Conservation (phyloP, 257 asterid species). For the Datura wrightii region DNA sequence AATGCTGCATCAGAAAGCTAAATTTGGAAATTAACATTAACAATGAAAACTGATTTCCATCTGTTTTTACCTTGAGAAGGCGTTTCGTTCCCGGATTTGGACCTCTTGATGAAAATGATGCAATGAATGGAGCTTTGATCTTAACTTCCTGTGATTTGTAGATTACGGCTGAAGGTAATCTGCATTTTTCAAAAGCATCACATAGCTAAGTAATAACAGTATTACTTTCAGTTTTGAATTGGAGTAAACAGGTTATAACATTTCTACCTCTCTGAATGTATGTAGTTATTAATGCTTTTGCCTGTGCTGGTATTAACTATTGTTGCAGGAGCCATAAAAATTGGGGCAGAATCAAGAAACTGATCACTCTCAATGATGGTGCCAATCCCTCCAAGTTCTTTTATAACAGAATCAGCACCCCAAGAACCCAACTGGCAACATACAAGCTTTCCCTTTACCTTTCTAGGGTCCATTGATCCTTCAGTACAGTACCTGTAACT, state of each 20-base stretch:
- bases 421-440: slow-evolving; percentile 63
- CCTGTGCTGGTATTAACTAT: slow-evolving; percentile 62
- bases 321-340: slow-evolving; percentile 84
- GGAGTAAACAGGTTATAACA: not conserved
- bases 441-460: slow-evolving; percentile 81
- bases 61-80: slow-evolving; percentile 67
- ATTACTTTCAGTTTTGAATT: not conserved
- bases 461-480: slow-evolving; percentile 74
- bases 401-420: slow-evolving; percentile 78
- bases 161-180: slow-evolving; percentile 75
- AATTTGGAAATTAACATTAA: not conserved
- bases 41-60: not conserved
- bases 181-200: slow-evolving; percentile 43
- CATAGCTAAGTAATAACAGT: not conserved
- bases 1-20: slow-evolving; percentile 29
- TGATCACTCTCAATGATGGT: slow-evolving; percentile 59
- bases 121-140: slow-evolving; percentile 72
- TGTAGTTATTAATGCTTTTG: slow-evolving; percentile 53
- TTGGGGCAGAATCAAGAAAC: slow-evolving; percentile 69
- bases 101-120: slow-evolving; percentile 90
- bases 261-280: slow-evolving; percentile 63
- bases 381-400: slow-evolving; percentile 81
- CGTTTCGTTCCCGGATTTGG: slow-evolving; percentile 69
- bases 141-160: slow-evolving; percentile 64
- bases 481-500: slow-evolving; percentile 57